Percentiles rank a stretch among this genome's conserved stretches.
Conservation (phyloP, 352 stramenopile species). For the Blastocystis sp. region DNA sequence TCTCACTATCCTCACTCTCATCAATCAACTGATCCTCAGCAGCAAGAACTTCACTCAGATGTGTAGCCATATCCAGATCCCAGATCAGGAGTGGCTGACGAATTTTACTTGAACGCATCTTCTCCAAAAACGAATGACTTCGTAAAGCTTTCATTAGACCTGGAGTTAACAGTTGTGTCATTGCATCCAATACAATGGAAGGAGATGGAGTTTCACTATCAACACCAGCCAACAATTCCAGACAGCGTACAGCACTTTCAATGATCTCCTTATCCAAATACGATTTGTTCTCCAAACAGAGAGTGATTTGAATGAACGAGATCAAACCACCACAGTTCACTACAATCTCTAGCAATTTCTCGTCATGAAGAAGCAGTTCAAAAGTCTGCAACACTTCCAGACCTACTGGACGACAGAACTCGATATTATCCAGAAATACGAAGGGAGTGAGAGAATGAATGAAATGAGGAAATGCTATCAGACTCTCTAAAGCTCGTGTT, state of each 20-base stretch:
- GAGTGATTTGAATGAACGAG: neutral
- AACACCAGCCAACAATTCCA: neutral
- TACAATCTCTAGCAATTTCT: slow-evolving; percentile 3
- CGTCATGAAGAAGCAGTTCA: neutral
- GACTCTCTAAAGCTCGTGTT: neutral
- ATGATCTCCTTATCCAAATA: neutral
- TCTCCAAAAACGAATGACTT: neutral
- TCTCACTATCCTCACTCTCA: neutral
- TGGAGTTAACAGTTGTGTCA: slow-evolving; percentile 20
- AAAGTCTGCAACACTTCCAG: neutral
- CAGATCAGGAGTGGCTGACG: slow-evolving; percentile 19
- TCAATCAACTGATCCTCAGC: neutral
- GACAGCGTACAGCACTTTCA: neutral
- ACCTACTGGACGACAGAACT: neutral
- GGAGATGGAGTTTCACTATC: neutral
- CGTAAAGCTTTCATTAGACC: slow-evolving; percentile 21
- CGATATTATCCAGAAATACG: neutral
- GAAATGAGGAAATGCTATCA: neutral
- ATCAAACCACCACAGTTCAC: slow-evolving; percentile 10
- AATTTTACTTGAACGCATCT: neutral
- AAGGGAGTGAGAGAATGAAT: neutral
- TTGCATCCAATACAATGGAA: neutral
- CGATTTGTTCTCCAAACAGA: neutral
- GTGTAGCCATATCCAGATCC: neutral
- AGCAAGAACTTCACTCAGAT: neutral